Conservation (phyloP, 306 rosid genomes). For the Rubus parviflorus region DNA sequence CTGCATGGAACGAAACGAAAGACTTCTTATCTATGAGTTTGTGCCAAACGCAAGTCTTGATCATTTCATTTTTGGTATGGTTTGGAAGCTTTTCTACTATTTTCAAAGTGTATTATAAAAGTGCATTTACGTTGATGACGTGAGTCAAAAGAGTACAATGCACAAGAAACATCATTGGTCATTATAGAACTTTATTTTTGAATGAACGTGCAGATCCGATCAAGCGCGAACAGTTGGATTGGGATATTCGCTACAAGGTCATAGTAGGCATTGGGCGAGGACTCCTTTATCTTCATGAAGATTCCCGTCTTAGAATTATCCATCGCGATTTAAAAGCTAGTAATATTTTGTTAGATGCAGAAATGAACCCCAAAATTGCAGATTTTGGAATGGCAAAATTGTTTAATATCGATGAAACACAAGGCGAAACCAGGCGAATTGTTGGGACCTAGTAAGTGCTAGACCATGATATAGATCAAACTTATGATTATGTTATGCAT, state of each 20-base stretch:
- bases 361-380: background rate
- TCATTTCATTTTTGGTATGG: slow-evolving; percentile 10
- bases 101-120: too few species aligned
- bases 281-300: background rate
- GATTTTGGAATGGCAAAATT: background rate
- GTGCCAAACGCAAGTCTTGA: slow-evolving; percentile 16
- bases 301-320: background rate
- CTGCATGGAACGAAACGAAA: slow-evolving; percentile 6
- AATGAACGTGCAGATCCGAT: background rate
- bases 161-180: too few species aligned
- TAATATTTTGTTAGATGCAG: background rate
- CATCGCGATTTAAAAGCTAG: background rate
- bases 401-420: background rate
- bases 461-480: too few species aligned
- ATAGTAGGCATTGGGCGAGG: background rate
- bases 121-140: too few species aligned
- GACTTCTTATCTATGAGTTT: slow-evolving; percentile 14
- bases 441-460: slow-evolving; percentile 3
- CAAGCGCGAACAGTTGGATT: slow-evolving; percentile 2
- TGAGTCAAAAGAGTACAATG: background rate
- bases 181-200: background rate
- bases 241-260: slow-evolving; percentile 3
- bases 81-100: background rate
- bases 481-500: background rate
- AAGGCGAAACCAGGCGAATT: background rate